phyloP scores from a whole-genome alignment of 805 yeast genomes.

The Metschnikowia santaceciliae region DNA sequence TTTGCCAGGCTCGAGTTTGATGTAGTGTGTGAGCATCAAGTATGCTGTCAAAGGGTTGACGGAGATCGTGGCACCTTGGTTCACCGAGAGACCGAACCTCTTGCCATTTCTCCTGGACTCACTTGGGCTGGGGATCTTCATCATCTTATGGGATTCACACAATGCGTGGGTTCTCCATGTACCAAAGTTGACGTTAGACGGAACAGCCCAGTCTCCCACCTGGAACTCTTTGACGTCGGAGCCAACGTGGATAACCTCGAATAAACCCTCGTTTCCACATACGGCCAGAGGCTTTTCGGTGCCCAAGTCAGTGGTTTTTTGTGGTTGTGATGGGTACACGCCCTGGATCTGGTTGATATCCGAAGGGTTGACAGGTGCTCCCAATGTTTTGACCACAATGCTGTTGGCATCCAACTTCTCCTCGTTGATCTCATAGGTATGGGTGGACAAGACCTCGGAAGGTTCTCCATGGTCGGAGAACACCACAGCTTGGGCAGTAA shows the following conservation, averaged over 20 bases:
- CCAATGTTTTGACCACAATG: slow-evolving; percentile 32
- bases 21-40: slow-evolving; percentile 75
- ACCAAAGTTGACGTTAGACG: slow-evolving; percentile 73
- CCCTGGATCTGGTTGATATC: slow-evolving; percentile 47
- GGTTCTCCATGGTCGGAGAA: slow-evolving; percentile 71
- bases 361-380: slow-evolving; percentile 42
- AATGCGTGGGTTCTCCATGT: slow-evolving; percentile 86
- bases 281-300: slow-evolving; percentile 38
- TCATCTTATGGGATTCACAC: slow-evolving; percentile 48
- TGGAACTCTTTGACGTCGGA: slow-evolving; percentile 11
- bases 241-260: slow-evolving; percentile 19
- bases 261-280: slow-evolving; percentile 20
- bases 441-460: slow-evolving; percentile 48
- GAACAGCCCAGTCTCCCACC: slow-evolving; percentile 80
- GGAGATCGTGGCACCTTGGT: slow-evolving; percentile 80
- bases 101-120: slow-evolving; percentile 42
- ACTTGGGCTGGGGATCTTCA: slow-evolving; percentile 51
- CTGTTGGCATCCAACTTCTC: slow-evolving; percentile 35
- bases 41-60: slow-evolving; percentile 94
- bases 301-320: slow-evolving; percentile 49
- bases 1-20: slow-evolving; percentile 51
- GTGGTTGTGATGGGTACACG: slow-evolving; percentile 45
- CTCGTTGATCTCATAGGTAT: slow-evolving; percentile 48
- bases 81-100: slow-evolving; percentile 29
- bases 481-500: slow-evolving; percentile 61